A percentile compares a stretch with the other conserved stretches of the same genome.
These are phyloP conservation scores for Abrus pulchellus DNA, from an alignment of 306 rosid species.

Conservation along the genomic window DNA sequence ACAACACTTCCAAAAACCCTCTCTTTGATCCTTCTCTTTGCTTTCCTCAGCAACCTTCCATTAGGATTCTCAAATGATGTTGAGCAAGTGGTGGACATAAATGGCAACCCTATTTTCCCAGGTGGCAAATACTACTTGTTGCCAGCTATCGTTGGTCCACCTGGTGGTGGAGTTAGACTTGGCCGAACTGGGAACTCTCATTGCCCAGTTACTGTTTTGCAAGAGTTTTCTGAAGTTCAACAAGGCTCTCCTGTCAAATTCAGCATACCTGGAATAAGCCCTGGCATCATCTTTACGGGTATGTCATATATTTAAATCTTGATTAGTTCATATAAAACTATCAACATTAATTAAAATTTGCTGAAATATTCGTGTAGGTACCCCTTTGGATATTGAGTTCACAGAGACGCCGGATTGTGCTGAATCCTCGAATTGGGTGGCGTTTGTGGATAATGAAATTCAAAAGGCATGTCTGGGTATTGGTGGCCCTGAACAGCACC, in stretches of 20 bases:
- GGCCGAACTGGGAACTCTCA: neutral
- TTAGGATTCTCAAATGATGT: neutral
- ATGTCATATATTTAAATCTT: too few relatives aligned
- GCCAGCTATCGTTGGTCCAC: neutral
- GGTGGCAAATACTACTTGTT: conserved; percentile 5
- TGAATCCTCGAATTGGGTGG: conserved; percentile 15
- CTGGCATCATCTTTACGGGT: neutral
- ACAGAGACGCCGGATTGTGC: neutral
- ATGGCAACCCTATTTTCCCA: conserved; percentile 7
- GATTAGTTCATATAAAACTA: too few relatives aligned
- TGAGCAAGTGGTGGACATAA: conserved; percentile 3
- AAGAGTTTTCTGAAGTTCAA: neutral
- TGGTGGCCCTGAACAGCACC: conserved; percentile 32
- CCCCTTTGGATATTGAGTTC: conserved; percentile 20
- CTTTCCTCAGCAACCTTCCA: conserved; percentile 22
- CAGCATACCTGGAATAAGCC: neutral
- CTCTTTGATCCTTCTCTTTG: conserved; percentile 12
- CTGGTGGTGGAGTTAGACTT: conserved; percentile 12
- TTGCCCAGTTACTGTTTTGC: conserved; percentile 34
- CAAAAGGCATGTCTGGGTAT: conserved; percentile 32
- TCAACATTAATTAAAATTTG: too few relatives aligned
- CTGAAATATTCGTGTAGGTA: neutral
- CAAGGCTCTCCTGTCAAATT: neutral
- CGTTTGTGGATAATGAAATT: conserved; percentile 25
- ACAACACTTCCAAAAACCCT: too few relatives aligned